Evolutionary conservation across 83 land plant species (phyloP), one percentile per base, ranked within the genome.

Genomic region (Larix sibirica): DNA sequence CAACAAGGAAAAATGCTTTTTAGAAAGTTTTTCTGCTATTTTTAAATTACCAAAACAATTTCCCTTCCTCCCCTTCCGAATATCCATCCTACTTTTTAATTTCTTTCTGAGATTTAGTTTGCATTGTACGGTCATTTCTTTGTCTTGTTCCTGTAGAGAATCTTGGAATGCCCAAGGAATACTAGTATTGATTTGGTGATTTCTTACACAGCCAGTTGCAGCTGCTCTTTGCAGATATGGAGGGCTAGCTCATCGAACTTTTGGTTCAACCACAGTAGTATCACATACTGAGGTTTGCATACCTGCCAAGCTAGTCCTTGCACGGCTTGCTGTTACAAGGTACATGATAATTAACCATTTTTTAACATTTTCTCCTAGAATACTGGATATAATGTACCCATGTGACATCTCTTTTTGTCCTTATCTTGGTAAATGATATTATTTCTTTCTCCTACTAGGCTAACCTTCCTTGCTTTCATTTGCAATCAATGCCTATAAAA

Each of bases 261-360:
- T 2, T 20, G 31, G 24, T 24, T 23, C 83, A 17, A 33, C 60
- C 9, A 26, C 83, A 21, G 64, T 26, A 13, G 6, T 18, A 56
- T 28, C 62, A 82, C 84, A 82, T n/a, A 21, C 61, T 4, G 84
- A 82, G 26, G 84, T 82, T 16, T 82, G 84, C 80, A 47, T 63
- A 23, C 61, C 84, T 21, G 84, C 84, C n/a, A 82, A 83, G 56
- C 62, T 82, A 79, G 84, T 83, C 18, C 83, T 82, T 17, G 60
- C 84, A 40, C 80, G 84, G 62, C 84, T 82, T 47, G 84, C 83
- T 42, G 83, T 82, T 58, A 40, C 62, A 18, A 82, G 84, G 84
- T 82, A 79, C 28, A 31, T 17, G n/a, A 24, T 26, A n/a, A 26
- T 80, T 59, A 23, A 23, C 42, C 20, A 4, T 3, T 23, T 8